Evolutionary conservation across 2,329 filamentous ascomycete genomes (phyloP).

Genomic region (Neonectria coccinea): DNA sequence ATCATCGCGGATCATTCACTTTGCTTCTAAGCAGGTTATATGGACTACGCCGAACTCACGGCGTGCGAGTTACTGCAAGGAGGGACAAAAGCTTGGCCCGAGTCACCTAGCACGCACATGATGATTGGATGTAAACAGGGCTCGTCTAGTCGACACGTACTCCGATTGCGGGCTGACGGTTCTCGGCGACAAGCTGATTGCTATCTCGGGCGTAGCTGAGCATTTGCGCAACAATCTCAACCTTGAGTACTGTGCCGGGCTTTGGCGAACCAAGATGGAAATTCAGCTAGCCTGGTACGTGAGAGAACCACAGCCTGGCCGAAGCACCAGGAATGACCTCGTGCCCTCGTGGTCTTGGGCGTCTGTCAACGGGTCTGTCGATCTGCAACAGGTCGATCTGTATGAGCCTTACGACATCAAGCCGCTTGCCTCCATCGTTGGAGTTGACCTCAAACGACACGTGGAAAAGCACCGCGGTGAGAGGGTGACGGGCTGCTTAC

Average conservation of each 20-base stretch:
- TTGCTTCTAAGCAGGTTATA: constrained; percentile 24
- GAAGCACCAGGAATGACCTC: constrained; percentile 18
- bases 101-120: not conserved
- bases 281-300: constrained; percentile 27
- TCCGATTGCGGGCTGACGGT: constrained; percentile 22
- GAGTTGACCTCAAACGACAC: constrained; percentile 4
- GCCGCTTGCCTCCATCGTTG: constrained; percentile 11
- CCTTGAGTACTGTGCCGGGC: constrained; percentile 27
- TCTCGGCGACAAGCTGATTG: constrained; percentile 24
- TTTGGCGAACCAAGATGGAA: constrained; percentile 27
- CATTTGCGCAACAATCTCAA: constrained; percentile 14
- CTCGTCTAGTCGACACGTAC: constrained; percentile 26
- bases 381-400: constrained; percentile 9
- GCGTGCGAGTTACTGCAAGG: constrained; percentile 4
- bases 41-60: constrained; percentile 28
- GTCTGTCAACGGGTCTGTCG: constrained; percentile 22
- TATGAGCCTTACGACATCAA: constrained; percentile 21
- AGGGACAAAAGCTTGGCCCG: constrained; percentile 1
- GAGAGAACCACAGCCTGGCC: not conserved
- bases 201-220: constrained; percentile 26
- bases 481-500: not conserved
- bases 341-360: constrained; percentile 31
- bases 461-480: constrained; percentile 6
- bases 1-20: constrained; percentile 29
- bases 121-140: constrained; percentile 27